A percentile compares a stretch with the other conserved stretches of the same genome.
phyloP scores from a whole-genome alignment of 2,329 filamentous ascomycete genomes.

The Magnaporthiopsis rhizophila region DNA sequence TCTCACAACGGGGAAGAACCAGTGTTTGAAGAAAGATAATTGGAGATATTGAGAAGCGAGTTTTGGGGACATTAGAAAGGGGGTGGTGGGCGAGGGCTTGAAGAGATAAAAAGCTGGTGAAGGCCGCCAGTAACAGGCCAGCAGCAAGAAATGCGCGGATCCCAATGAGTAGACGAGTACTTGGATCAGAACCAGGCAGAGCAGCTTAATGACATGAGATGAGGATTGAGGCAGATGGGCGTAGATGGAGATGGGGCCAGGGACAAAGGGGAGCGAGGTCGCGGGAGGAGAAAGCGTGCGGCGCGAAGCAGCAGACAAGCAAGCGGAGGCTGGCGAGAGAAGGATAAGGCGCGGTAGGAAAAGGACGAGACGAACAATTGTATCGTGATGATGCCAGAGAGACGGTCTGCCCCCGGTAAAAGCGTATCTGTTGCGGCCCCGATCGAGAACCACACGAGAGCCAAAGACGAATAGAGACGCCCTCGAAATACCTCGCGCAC shows the following conservation, averaged over 20 bases:
- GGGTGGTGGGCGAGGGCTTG: neutral
- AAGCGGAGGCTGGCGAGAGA: conserved; percentile 5
- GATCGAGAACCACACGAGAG: neutral
- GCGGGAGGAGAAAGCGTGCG: neutral
- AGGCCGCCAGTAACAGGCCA: neutral
- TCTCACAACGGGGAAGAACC: conserved; percentile 23
- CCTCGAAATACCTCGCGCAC: neutral
- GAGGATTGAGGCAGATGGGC: neutral
- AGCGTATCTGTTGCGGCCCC: neutral
- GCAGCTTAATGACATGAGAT: neutral
- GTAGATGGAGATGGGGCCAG: neutral
- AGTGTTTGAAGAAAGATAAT: conserved; percentile 19
- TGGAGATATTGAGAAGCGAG: conserved; percentile 27
- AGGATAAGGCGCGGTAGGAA: conserved; percentile 8
- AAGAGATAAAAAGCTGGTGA: neutral
- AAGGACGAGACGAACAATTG: conserved; percentile 16
- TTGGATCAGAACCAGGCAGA: neutral
- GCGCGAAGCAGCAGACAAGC: neutral
- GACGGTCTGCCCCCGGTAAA: neutral
- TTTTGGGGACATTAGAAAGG: neutral
- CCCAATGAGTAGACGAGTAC: neutral
- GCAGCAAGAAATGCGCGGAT: neutral
- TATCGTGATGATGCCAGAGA: conserved; percentile 3
- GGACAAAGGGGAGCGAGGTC: neutral
- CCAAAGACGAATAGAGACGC: neutral